These are phyloP conservation scores for Ogataea thermomethanolica DNA, from an alignment of 805 yeast species.

Conservation along the genomic window DNA sequence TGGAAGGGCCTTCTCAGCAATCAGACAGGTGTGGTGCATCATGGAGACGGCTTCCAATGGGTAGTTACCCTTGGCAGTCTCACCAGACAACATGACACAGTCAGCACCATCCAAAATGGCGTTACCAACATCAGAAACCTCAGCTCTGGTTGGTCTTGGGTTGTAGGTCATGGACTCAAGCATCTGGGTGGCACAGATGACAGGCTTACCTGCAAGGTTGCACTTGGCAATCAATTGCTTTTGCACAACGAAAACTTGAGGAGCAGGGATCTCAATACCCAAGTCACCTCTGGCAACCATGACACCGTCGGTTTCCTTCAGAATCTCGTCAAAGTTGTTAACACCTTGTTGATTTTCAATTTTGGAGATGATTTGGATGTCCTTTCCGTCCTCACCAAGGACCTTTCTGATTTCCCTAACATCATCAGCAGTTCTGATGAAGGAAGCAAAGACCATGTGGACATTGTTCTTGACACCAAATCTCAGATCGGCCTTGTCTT, in stretches of 20 bases:
- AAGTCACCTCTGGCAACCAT: conserved; percentile 99
- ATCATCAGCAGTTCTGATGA: conserved; percentile 93
- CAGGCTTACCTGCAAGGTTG: conserved; percentile 99
- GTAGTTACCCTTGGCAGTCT: conserved; percentile 99
- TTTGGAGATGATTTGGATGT: conserved; percentile 94
- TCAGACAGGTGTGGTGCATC: conserved; percentile 97
- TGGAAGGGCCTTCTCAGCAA: conserved; percentile 96
- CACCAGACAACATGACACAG: conserved; percentile 99
- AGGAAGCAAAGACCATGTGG: conserved; percentile 98
- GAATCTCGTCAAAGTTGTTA: conserved; percentile 96
- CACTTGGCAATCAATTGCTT: conserved; percentile 98
- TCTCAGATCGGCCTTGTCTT: conserved; percentile 86
- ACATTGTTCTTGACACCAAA: conserved; percentile 98
- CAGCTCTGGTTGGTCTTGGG: conserved; percentile 99
- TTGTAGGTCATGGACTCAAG: conserved; percentile 98
- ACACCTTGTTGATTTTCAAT: conserved; percentile 99
- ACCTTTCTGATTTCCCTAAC: conserved; percentile 87
- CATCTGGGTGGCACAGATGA: conserved; percentile 99
- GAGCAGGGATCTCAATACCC: conserved; percentile 99
- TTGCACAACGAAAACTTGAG: conserved; percentile 97
- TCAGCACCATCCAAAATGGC: conserved; percentile 99
- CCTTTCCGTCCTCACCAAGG: conserved; percentile 94
- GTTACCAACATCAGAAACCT: conserved; percentile 98
- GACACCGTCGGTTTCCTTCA: conserved; percentile 95
- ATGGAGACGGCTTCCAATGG: conserved; percentile 96